Base-by-base conservation (phyloP, 169 alveolate species). In the Cyclospora cayetanensis region DNA sequence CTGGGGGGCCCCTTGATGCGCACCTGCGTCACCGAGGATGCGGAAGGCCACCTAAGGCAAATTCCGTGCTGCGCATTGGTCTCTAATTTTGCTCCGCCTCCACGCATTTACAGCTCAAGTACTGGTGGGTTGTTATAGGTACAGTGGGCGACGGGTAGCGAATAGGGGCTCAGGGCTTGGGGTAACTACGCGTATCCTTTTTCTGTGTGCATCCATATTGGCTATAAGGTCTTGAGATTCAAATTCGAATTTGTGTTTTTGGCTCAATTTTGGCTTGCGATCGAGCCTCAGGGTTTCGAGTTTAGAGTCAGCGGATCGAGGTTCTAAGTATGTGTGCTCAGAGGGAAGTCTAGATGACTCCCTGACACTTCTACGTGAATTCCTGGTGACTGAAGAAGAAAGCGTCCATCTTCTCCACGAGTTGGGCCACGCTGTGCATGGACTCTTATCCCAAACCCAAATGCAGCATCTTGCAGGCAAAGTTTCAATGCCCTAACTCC, bases 391-490 rank as follows among this genome's bases (percentile, higher is more conserved):
- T 29, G 83, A 86, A 37, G 55, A 39, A 41, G 91, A 85, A 1
- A 42, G 83, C 22, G 29, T 88, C 25, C 53, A 50, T 50, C 39
- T 84, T 5, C 55, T 92, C 31, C 94, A 92, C 65, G 94, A 92
- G 31, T 65, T 84, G 39, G 94, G 94, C 70, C 94, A 92, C 68
- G 93, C 60, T 22, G 52, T 87, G 27, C 94, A 92, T 34, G 65
- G 92, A 2, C 80, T 92, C 3, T 27, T 92, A 18, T 92, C 94
- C 12, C 82, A 41, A 12, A 92, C 95, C 93, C 35, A 95, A 80
- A 68, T 96, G 91, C 91, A 95, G 77, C 85, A 95, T 83, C 66
- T 94, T 37, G 34, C 88, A 27, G 88, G 88, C 66, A 1, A 63
- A 4, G 95, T 70, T 91, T 86, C 37, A 91, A 85, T 46, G n/a